Conservation (phyloP, 2,329 filamentous ascomycete genomes). For the Westerdykella aurantiaca region DNA sequence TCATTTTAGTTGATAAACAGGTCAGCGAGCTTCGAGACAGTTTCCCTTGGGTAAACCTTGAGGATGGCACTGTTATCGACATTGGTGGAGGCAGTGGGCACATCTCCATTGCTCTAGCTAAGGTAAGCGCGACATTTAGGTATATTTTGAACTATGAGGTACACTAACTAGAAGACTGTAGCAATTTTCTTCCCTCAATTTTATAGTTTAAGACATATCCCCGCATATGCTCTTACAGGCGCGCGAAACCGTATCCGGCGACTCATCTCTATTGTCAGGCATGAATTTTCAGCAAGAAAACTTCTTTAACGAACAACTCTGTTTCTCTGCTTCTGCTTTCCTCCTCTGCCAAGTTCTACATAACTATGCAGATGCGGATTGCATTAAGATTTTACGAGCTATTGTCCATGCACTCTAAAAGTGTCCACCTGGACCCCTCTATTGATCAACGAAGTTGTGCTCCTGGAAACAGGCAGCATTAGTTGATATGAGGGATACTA, state of each 20-base stretch:
- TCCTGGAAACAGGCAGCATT: slow-evolving; percentile 1
- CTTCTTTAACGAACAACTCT: slow-evolving; percentile 51
- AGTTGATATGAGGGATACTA: not conserved
- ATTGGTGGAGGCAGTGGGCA: slow-evolving; percentile 7
- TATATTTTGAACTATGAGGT: not conserved
- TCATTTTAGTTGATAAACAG: slow-evolving; percentile 2
- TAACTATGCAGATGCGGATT: slow-evolving; percentile 51
- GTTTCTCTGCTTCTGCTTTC: slow-evolving; percentile 43
- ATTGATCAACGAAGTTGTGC: slow-evolving; percentile 6
- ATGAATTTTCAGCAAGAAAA: slow-evolving; percentile 43
- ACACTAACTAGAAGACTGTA: not conserved
- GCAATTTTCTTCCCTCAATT: slow-evolving; percentile 1
- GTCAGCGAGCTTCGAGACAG: slow-evolving; percentile 2
- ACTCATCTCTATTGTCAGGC: slow-evolving; percentile 2
- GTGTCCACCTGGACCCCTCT: not conserved
- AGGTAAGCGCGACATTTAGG: not conserved
- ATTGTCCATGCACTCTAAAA: slow-evolving; percentile 49
- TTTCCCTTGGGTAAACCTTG: slow-evolving; percentile 3
- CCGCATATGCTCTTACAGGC: slow-evolving; percentile 1
- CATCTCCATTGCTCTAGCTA: slow-evolving; percentile 2
- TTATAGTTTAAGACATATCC: slow-evolving; percentile 5
- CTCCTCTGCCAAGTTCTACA: slow-evolving; percentile 54
- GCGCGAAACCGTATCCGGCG: not conserved
- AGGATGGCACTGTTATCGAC: slow-evolving; percentile 5
- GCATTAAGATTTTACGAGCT: slow-evolving; percentile 22